Evolutionary conservation across 345 rosid species (phyloP).

Genomic region (Citrus medica): DNA sequence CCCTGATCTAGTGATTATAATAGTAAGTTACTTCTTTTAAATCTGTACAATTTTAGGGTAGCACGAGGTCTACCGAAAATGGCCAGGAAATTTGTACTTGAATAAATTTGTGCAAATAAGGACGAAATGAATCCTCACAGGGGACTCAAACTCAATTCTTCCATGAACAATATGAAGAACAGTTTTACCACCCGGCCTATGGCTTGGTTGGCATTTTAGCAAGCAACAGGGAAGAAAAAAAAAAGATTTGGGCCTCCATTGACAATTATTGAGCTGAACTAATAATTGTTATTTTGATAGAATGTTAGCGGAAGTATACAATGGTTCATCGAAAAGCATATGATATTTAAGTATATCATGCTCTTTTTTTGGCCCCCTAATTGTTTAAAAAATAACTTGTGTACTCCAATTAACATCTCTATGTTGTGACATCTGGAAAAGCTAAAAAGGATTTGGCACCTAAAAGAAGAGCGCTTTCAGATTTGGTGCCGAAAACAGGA

Average conservation of each 20-base stretch:
- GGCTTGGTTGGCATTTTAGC: too few relatives aligned
- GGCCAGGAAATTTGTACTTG: too few relatives aligned
- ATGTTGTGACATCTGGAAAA: conserved; percentile 67
- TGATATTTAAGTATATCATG: not conserved
- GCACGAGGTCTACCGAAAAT: too few relatives aligned
- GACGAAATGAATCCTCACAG: too few relatives aligned
- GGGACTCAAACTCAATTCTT: too few relatives aligned
- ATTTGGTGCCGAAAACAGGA: conserved; percentile 45
- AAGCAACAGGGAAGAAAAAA: too few relatives aligned
- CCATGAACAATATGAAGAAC: too few relatives aligned
- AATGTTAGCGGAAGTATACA: not conserved
- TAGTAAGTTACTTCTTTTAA: too few relatives aligned
- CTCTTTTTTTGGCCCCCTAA: not conserved
- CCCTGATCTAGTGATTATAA: not conserved
- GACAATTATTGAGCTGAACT: not conserved
- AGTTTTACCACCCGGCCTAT: too few relatives aligned
- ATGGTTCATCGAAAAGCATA: too few relatives aligned
- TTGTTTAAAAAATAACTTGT: not conserved
- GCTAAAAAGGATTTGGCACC: conserved; percentile 42
- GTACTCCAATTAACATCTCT: not conserved
- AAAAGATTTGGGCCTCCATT: not conserved
- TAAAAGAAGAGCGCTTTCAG: conserved; percentile 14
- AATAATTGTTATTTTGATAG: not conserved
- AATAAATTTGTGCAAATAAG: too few relatives aligned
- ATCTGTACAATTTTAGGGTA: too few relatives aligned